Conservation (phyloP, 2,329 filamentous ascomycete genomes). For the Hymenotorrendiella dingleyae region DNA sequence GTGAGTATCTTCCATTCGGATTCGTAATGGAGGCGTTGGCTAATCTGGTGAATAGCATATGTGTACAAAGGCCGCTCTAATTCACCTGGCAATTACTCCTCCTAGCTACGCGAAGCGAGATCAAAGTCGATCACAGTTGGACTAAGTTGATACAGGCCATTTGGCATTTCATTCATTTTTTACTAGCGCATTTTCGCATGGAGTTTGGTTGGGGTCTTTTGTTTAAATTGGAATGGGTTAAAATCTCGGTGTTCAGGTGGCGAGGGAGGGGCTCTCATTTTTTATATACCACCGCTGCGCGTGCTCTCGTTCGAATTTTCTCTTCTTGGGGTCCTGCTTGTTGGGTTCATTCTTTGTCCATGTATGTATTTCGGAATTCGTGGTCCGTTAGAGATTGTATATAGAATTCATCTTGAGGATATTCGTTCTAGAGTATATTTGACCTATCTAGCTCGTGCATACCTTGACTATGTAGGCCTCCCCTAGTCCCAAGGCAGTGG, state of each 20-base stretch:
- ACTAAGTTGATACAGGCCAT: not conserved
- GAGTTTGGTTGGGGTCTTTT: no score
- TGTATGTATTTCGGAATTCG: no score
- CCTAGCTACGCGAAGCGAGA: not conserved
- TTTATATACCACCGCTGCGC: constrained; percentile 1
- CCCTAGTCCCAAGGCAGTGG: no score
- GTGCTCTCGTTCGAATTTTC: not conserved
- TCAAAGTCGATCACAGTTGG: not conserved
- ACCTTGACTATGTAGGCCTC: no score
- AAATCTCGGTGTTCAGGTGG: not conserved
- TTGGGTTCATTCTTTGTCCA: not conserved
- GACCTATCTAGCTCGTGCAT: no score
- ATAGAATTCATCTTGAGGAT: no score
- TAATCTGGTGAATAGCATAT: constrained; percentile 7
- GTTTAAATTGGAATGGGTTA: no score
- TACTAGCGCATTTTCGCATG: not conserved
- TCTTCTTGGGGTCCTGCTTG: not conserved
- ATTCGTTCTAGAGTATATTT: no score
- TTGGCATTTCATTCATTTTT: not conserved
- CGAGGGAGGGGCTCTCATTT: not conserved
- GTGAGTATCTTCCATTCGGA: constrained; percentile 17
- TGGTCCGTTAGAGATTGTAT: no score
- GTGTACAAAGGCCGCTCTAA: constrained; percentile 10
- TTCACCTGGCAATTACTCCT: not conserved
- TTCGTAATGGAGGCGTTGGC: not conserved